Base-by-base conservation (phyloP, 164 flowering plant species). In the Vitis labrusca region DNA sequence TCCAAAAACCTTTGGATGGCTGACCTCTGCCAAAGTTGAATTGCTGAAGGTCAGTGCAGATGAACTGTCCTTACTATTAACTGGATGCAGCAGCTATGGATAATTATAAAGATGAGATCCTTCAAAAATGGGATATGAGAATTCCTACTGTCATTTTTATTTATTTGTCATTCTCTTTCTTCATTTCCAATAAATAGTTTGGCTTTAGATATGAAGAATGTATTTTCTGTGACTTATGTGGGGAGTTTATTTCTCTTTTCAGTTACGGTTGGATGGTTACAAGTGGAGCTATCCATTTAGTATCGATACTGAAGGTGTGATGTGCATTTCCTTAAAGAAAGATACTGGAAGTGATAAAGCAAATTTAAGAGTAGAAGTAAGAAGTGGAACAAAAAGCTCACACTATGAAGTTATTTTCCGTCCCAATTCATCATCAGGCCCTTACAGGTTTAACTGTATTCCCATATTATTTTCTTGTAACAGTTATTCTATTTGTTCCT, bases 241-340 rank as follows among this genome's bases (percentile, higher is more conserved):
- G 8, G 47, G 47, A 59, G 15, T 44, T 73, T 56, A 30, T 62
- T 37, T n/a, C 37, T 55, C 32, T 58, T 57, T 67, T 76, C 81
- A 96, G 98, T 72, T 96, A 81, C 83, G 85, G 59, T 56, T 89
- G 66, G 88, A 88, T 61, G 98, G 97, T 58, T 92, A 88, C 78
- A 66, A 77, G 23, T 96, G 99, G 99, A 96, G 99, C 77, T 68
- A 82, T 29, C 92, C 98, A 53, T 96, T 93, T 79, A 89, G 94
- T 74, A 82, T 96, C 71, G 83, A 73, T 37, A 76, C 68, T 79
- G 99, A 91, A 85, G 98, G 99, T 51, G 51, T 78, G 49, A 88
- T 91, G 93, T 75, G 86, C 61, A 73, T 88, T 71, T 72, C 71
- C 59, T 79, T 96, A 85, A 86, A 80, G 74, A 87, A 69, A 70